Evolutionary conservation across 83 land plant genomes (phyloP), one percentile per base, ranked within the genome.

Genomic region (Diphasiastrum complanatum): DNA sequence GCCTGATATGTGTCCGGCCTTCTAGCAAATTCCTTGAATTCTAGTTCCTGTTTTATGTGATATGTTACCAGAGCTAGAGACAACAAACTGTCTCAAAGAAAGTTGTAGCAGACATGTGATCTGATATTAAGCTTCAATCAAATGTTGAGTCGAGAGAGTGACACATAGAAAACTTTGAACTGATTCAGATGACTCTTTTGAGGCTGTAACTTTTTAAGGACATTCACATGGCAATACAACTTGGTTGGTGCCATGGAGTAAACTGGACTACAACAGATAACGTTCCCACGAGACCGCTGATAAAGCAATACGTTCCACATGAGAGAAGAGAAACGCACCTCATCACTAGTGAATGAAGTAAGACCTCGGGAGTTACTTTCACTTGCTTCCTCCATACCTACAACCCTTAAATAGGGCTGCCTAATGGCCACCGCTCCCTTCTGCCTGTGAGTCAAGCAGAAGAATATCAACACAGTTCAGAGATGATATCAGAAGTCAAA

Each of bases 401-500:
- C 91, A 63, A 89, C 96, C 47, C 96, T 75, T 22, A 93, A 78
- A 68, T 93, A 93, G 46, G 99, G 99, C 64, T 93, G 99, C 54
- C 96, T 81, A 26, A 89, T 75, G 12, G 96, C 99, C 70, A 93
- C 88, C 27, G 99, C 89, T 20, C 99, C 89, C 68, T 83, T 93
- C 31, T 93, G 99, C 16, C 91, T 93, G 78, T 10, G 12, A 45
- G 61, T 5, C 30, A 27, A 55, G 18, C 8, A 31, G 10, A 55
- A 12, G 16, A 18, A 47, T 8, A 18, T 18, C 23, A 47, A 24
- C n/a, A 18, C 51, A 4, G 23, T 5, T 24, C 4, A 68, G 67
- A 46, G 22, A 62, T 19, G 14, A 28, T 22, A 12, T 26, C 14
- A 60, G 18, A 16, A 47, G 11, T n/a, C 18, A 55, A 5, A 20